phyloP scores from a whole-genome alignment of 1,284 basidiomycete genomes.

The Uromyces viciae-fabae region DNA sequence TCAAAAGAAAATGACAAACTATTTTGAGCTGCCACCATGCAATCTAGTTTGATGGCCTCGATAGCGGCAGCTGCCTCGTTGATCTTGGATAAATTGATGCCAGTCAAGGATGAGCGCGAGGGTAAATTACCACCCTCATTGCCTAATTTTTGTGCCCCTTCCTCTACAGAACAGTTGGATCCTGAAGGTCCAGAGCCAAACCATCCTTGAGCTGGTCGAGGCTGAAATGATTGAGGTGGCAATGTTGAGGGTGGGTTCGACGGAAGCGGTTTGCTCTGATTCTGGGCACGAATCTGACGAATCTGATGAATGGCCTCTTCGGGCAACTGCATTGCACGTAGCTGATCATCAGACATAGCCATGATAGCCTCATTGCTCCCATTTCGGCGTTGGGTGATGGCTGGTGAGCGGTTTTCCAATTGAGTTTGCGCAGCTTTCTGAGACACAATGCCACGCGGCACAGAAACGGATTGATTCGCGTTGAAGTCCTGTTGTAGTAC shows the following conservation, averaged over 20 bases:
- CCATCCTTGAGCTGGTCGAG: neutral
- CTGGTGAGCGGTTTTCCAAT: neutral
- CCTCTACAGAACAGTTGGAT: neutral
- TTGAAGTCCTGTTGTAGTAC: conserved; percentile 3
- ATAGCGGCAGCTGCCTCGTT: conserved; percentile 11
- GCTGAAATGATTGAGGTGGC: neutral
- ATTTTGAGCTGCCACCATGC: conserved; percentile 3
- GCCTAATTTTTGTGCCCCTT: neutral
- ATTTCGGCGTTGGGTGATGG: neutral
- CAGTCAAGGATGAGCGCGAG: neutral
- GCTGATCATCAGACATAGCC: conserved; percentile 38
- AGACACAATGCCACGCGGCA: conserved; percentile 6
- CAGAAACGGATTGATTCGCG: neutral
- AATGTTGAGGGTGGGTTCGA: conserved; percentile 3
- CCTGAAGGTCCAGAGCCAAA: neutral
- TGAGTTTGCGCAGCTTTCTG: neutral
- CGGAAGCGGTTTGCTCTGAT: conserved; percentile 11
- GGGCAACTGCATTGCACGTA: conserved; percentile 1
- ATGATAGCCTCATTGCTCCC: conserved; percentile 17
- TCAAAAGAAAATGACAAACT: neutral
- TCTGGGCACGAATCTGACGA: conserved; percentile 29
- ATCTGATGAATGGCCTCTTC: conserved; percentile 31
- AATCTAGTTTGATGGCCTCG: neutral
- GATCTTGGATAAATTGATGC: conserved; percentile 2
- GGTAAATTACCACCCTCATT: neutral